Percentiles rank a stretch among this genome's conserved stretches.
These are phyloP conservation scores for Beauveria brongniartii DNA, from an alignment of 2,329 filamentous ascomycete species.

Conservation along the genomic window DNA sequence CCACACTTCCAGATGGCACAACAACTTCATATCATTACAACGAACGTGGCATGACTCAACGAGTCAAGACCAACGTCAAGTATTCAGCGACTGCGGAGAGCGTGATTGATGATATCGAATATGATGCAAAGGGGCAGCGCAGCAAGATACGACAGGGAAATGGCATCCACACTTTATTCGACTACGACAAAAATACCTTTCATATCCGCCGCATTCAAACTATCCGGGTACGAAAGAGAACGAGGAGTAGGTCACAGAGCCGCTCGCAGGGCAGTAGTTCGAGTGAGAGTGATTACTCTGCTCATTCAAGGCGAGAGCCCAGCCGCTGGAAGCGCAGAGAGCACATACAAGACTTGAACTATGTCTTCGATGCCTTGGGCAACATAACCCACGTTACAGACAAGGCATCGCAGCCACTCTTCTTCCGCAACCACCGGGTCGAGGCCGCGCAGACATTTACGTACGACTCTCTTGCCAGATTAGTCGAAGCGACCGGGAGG, in stretches of 20 bases:
- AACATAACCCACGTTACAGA: slow-evolving; percentile 16
- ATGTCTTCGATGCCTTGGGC: slow-evolving; percentile 16
- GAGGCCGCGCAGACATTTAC: slow-evolving; percentile 12
- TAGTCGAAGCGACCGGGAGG: slow-evolving; percentile 10
- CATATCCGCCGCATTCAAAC: neutral
- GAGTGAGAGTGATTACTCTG: neutral
- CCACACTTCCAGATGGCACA: slow-evolving; percentile 6
- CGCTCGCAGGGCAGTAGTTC: neutral
- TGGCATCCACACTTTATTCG: neutral
- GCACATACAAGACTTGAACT: slow-evolving; percentile 15
- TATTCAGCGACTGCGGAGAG: neutral
- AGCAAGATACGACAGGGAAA: neutral
- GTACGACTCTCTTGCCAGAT: slow-evolving; percentile 8
- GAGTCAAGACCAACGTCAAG: neutral
- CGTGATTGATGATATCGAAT: slow-evolving; percentile 4
- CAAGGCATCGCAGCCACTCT: slow-evolving; percentile 16
- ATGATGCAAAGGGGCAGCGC: slow-evolving; percentile 9
- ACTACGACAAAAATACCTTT: slow-evolving; percentile 1
- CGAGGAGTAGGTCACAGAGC: neutral
- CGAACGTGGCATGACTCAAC: neutral
- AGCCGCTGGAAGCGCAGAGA: neutral
- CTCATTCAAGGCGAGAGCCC: neutral
- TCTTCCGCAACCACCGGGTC: slow-evolving; percentile 16
- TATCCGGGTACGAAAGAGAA: neutral
- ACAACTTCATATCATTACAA: slow-evolving; percentile 3